Base-by-base conservation (phyloP, 2,329 filamentous ascomycete species). In the Didymella pinodella region DNA sequence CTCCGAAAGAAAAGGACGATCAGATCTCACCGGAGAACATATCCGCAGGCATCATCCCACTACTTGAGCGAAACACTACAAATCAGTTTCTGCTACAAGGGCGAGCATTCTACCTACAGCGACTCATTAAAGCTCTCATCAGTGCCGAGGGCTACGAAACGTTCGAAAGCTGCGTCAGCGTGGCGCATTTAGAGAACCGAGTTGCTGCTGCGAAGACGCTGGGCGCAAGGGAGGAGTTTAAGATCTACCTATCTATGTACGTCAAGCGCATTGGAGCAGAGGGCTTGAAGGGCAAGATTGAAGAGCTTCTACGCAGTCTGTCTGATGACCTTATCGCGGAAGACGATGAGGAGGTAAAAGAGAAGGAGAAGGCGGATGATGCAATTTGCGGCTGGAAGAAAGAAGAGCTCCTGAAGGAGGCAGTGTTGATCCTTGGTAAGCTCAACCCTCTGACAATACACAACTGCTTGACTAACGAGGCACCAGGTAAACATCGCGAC, bases 191-290 rank as follows among this genome's bases (percentile, higher is more conserved):
- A 12, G 95, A 99, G 77, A 98, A 97, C 71, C 87, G 96, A 38
- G 89, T 99, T 45, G 94, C 95, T 2, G 96, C 92, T 4, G 92
- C 95, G 0, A 80, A 96, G 73, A 90, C 92, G 59, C 81, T 99
- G 0, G 91, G 90, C 3, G 90, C 95, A 0, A 90, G 88, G 68
- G 93, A 98, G 58, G 95, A 99, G 75, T 99, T 98, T 79, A 88
- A 92, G 57, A 83, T 97, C 1, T 98, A 98, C 72, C 81, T 99
- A n/a, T 90, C 93, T 71, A 98, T 98, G 93, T 99, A 99, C 72
- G 94, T 93, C 3, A 98, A 97, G 80, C 88, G 95, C 0, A 86
- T 99, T 6, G 95, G 95, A 1, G 92, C 93, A 0, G 96, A 99
- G 76, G 93, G 93, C 0, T 81, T 94, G 50, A 88, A 90, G 66